A percentile compares a stretch with the other conserved stretches of the same genome.
Conservation (phyloP, 768 basidiomycete species). For the Candolleomyces aberdarensis region DNA sequence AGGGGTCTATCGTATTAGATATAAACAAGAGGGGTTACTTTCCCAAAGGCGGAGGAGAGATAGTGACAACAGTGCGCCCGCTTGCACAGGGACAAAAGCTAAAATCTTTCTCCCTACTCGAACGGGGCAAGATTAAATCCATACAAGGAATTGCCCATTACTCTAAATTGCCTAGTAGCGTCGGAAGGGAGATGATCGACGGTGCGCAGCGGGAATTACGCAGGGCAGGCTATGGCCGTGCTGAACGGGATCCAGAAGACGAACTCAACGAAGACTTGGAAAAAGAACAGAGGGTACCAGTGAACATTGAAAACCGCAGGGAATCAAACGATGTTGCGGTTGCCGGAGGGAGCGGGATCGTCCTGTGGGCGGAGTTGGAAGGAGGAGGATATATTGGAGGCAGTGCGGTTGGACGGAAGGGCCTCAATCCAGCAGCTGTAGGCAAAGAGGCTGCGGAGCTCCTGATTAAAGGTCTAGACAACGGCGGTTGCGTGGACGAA, state of each 20-base stretch:
- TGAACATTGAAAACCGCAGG: conserved; percentile 38
- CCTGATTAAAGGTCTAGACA: conserved; percentile 51
- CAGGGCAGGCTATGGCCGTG: conserved; percentile 26
- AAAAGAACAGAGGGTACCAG: conserved; percentile 15
- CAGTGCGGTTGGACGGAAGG: conserved; percentile 59
- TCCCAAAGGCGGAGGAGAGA: conserved; percentile 69
- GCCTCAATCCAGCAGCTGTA: conserved; percentile 40
- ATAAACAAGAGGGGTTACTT: conserved; percentile 64
- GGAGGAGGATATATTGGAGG: conserved; percentile 67
- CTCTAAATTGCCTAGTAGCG: conserved; percentile 54
- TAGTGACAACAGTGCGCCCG: conserved; percentile 42
- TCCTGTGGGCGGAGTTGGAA: conserved; percentile 73
- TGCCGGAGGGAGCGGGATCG: conserved; percentile 70
- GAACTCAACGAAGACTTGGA: not conserved
- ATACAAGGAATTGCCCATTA: conserved; percentile 63
- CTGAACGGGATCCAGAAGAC: not conserved
- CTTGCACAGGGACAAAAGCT: conserved; percentile 37
- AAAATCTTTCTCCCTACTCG: conserved; percentile 44
- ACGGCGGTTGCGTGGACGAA: conserved; percentile 77
- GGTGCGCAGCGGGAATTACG: conserved; percentile 49
- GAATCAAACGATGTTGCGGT: conserved; percentile 43
- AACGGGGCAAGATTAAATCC: conserved; percentile 49
- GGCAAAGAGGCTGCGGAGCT: conserved; percentile 63
- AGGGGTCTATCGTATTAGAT: conserved; percentile 37
- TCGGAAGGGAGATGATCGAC: conserved; percentile 55